Conservation (phyloP, 1,284 basidiomycete species). For the Tylopilus microsporus region DNA sequence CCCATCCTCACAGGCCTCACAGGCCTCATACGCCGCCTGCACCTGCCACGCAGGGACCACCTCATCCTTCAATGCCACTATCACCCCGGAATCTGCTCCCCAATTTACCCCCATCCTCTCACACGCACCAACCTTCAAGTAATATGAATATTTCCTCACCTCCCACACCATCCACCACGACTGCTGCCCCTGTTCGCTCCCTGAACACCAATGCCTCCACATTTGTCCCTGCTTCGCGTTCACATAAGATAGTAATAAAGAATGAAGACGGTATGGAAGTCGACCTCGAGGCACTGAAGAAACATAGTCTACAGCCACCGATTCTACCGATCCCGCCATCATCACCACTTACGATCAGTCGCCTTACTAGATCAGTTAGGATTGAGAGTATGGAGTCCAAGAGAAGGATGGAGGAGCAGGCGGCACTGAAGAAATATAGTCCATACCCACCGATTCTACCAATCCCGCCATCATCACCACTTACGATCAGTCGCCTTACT, state of each 20-base stretch:
- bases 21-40: constrained; percentile 26
- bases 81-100: constrained; percentile 58
- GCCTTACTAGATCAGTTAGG: constrained; percentile 19
- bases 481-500: constrained; percentile 32
- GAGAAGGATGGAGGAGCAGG: constrained; percentile 45
- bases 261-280: constrained; percentile 55
- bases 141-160: constrained; percentile 36
- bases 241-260: constrained; percentile 36
- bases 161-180: constrained; percentile 55
- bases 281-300: constrained; percentile 49
- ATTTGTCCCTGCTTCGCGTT: constrained; percentile 50
- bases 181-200: constrained; percentile 38
- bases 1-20: constrained; percentile 31
- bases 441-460: constrained; percentile 40
- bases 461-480: constrained; percentile 39
- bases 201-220: constrained; percentile 59
- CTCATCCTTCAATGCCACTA: constrained; percentile 46
- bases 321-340: constrained; percentile 43
- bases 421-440: constrained; percentile 44
- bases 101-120: constrained; percentile 50
- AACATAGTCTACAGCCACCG: constrained; percentile 40
- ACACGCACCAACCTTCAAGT: constrained; percentile 42
- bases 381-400: constrained; percentile 41
- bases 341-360: constrained; percentile 9
- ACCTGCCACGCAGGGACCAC: constrained; percentile 36